These are phyloP conservation scores for Jasminum sambac DNA, from an alignment of 257 asterid species.

Conservation along the genomic window DNA sequence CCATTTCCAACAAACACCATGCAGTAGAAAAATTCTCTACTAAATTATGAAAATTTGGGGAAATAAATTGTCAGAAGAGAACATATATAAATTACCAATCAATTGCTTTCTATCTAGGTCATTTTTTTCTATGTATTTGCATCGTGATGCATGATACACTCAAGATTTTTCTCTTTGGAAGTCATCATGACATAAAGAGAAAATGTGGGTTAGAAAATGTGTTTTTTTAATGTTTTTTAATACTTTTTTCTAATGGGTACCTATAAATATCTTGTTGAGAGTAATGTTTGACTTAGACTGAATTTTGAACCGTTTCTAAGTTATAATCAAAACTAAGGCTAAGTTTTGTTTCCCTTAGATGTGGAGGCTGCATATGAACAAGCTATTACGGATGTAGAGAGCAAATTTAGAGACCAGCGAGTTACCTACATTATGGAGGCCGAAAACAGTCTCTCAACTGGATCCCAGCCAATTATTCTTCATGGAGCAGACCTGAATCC, in stretches of 20 bases:
- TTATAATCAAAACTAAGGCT: no score
- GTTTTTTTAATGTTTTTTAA: neutral
- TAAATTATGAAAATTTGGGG: neutral
- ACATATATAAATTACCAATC: neutral
- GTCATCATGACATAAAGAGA: neutral
- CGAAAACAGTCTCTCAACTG: constrained; percentile 41
- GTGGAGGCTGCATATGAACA: constrained; percentile 53
- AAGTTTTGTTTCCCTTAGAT: constrained; percentile 41
- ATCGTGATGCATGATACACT: constrained; percentile 3
- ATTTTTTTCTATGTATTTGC: constrained; percentile 6
- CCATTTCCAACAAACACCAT: neutral
- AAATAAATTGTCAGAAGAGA: neutral
- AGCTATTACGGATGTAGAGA: constrained; percentile 60
- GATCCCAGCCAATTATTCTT: constrained; percentile 53
- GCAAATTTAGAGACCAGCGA: constrained; percentile 69
- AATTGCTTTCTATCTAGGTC: neutral
- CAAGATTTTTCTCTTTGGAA: neutral
- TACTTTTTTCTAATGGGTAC: constrained; percentile 10
- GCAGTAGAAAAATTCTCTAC: neutral
- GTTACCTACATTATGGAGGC: constrained; percentile 73
- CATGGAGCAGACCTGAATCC: constrained; percentile 57
- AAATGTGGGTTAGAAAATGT: neutral
- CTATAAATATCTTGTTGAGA: no score
- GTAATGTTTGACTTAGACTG: neutral
- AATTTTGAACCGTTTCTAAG: neutral